Evolutionary conservation across 2,329 filamentous ascomycete species (phyloP).

Genomic region (Aureobasidium sp.): DNA sequence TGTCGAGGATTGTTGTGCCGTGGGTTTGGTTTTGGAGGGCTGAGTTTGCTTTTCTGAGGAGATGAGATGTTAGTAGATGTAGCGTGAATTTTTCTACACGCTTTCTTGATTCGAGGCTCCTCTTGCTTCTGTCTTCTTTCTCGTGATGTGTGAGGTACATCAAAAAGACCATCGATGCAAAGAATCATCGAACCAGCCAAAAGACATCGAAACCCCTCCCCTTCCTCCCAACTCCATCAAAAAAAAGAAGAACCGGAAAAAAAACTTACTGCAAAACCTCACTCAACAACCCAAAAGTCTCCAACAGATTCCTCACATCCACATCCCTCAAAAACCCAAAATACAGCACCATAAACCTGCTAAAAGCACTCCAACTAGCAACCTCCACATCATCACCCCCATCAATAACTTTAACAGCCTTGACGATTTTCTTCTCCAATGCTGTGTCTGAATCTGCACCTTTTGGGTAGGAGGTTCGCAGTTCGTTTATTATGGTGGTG

Average conservation of each 20-base stretch:
- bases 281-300: constrained; percentile 66
- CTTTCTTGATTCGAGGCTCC: no score
- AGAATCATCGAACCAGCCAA: no score
- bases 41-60: constrained; percentile 64
- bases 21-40: constrained; percentile 72
- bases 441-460: constrained; percentile 32
- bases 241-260: not conserved
- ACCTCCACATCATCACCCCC: constrained; percentile 52
- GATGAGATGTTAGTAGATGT: not conserved
- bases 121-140: not conserved
- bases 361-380: constrained; percentile 62
- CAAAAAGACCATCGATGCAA: no score
- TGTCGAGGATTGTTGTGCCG: constrained; percentile 73
- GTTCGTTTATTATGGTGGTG: constrained; percentile 56
- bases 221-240: not conserved
- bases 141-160: not conserved
- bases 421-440: constrained; percentile 57
- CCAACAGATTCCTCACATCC: constrained; percentile 63
- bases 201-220: no score
- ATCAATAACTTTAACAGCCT: constrained; percentile 55
- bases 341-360: constrained; percentile 73
- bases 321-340: constrained; percentile 74
- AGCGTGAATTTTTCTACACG: no score
- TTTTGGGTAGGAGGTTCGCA: constrained; percentile 50
- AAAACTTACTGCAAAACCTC: constrained; percentile 61